Percentiles rank a stretch among this genome's conserved stretches.
Evolutionary conservation across 345 rosid species (phyloP).

Genomic region (Eucalyptus erythrocorys): DNA sequence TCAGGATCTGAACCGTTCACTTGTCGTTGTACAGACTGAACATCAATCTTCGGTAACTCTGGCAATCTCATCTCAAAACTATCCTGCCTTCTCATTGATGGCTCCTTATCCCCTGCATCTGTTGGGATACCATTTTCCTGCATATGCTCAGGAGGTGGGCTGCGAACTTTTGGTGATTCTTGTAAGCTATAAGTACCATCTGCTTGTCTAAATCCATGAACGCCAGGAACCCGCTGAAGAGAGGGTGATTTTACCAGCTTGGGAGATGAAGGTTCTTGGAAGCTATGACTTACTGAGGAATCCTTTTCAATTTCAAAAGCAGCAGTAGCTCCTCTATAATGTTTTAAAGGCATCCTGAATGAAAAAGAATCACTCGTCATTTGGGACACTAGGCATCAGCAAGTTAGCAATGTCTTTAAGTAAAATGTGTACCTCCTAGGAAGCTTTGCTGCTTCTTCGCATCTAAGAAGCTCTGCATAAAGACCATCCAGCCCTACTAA

Average conservation of each 20-base stretch:
- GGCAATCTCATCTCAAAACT: constrained; percentile 97
- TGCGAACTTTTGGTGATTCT: constrained; percentile 60
- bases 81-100: constrained; percentile 91
- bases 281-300: constrained; percentile 74
- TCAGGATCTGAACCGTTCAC: constrained; percentile 93
- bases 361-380: not conserved
- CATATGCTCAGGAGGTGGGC: constrained; percentile 76
- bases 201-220: constrained; percentile 29
- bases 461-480: constrained; percentile 89
- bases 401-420: not conserved
- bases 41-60: constrained; percentile 87
- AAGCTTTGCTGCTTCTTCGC: constrained; percentile 96
- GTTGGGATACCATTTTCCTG: constrained; percentile 51
- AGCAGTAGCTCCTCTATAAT: constrained; percentile 46
- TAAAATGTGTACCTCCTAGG: constrained; percentile 70
- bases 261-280: constrained; percentile 87
- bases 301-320: constrained; percentile 83
- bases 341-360: constrained; percentile 86
- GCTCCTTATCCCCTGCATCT: constrained; percentile 71
- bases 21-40: constrained; percentile 51
- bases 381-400: not conserved
- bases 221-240: constrained; percentile 70
- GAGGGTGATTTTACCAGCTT: constrained; percentile 87
- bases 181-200: constrained; percentile 48
- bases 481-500: constrained; percentile 55